A percentile compares a stretch with the other conserved stretches of the same genome.
These are phyloP conservation scores for Aaosphaeria pasadenensis DNA, from an alignment of 2,329 filamentous ascomycete genomes.

Conservation along the genomic window DNA sequence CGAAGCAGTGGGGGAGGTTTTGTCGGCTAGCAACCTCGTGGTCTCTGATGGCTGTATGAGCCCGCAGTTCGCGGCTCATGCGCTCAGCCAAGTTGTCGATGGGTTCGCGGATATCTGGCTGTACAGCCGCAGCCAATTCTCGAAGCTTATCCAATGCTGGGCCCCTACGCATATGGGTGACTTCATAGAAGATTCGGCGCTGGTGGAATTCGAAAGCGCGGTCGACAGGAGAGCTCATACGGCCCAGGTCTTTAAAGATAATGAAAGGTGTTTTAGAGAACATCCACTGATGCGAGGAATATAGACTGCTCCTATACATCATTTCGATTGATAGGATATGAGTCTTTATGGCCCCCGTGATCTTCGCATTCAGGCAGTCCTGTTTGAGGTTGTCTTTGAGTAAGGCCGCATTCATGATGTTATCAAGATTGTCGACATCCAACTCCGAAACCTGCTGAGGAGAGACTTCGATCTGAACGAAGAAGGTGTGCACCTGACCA, in stretches of 20 bases:
- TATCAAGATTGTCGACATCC: background rate
- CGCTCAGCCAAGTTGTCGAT: no score
- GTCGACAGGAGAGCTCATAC: background rate
- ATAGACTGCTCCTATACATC: background rate
- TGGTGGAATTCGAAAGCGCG: background rate
- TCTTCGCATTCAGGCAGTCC: background rate
- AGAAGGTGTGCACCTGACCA: constrained; percentile 25
- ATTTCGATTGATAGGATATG: background rate
- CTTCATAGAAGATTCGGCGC: background rate
- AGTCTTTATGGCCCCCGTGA: background rate
- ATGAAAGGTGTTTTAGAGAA: background rate
- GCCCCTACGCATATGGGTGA: background rate
- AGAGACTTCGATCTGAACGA: constrained; percentile 16
- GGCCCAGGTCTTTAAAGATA: background rate
- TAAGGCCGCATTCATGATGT: background rate
- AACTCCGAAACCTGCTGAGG: constrained; percentile 1
- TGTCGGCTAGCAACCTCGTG: no score
- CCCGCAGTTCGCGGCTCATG: no score
- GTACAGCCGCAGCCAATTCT: no score
- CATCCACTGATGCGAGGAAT: background rate
- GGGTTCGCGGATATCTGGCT: no score
- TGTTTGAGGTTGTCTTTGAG: background rate
- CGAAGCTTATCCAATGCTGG: no score
- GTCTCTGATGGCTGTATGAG: no score
- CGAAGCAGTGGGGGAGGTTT: no score